Conservation (phyloP, 257 asterid genomes). For the Primulina huaijiensis region DNA sequence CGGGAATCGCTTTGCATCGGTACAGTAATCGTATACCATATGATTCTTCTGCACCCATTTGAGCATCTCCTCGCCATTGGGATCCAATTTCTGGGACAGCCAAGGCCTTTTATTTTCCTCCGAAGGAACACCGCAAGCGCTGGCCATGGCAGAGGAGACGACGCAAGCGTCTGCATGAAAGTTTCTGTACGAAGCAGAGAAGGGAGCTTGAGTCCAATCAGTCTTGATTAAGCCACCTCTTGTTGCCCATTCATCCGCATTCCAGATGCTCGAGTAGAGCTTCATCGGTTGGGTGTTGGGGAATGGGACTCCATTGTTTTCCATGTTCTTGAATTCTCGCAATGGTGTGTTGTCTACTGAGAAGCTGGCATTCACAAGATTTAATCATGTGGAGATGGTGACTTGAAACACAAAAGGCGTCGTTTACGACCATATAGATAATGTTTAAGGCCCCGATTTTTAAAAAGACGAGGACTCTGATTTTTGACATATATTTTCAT, state of each 20-base stretch:
- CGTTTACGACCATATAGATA: too few relatives aligned
- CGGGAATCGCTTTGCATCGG: slow-evolving; percentile 47
- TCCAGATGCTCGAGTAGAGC: slow-evolving; percentile 52
- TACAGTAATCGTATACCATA: slow-evolving; percentile 61
- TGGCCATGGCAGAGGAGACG: neutral
- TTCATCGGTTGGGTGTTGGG: slow-evolving; percentile 54
- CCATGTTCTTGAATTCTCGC: slow-evolving; percentile 61
- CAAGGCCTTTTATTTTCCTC: slow-evolving; percentile 15
- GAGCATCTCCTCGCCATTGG: slow-evolving; percentile 29
- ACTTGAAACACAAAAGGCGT: neutral
- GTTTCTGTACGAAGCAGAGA: slow-evolving; percentile 44
- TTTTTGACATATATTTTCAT: too few relatives aligned
- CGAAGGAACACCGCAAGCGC: neutral
- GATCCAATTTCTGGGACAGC: slow-evolving; percentile 29
- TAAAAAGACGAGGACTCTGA: too few relatives aligned
- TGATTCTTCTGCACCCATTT: slow-evolving; percentile 49
- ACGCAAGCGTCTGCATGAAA: slow-evolving; percentile 32
- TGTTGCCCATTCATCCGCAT: slow-evolving; percentile 72
- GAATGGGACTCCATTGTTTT: slow-evolving; percentile 35
- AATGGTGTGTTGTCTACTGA: slow-evolving; percentile 41
- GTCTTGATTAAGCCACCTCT: slow-evolving; percentile 61
- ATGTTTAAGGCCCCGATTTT: too few relatives aligned
- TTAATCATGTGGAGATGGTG: too few relatives aligned
- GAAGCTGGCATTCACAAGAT: slow-evolving; percentile 21
- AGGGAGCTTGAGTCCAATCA: slow-evolving; percentile 63